Evolutionary conservation across 169 alveolate species (phyloP).

Genomic region (Ichthyophthirius multifiliis): DNA sequence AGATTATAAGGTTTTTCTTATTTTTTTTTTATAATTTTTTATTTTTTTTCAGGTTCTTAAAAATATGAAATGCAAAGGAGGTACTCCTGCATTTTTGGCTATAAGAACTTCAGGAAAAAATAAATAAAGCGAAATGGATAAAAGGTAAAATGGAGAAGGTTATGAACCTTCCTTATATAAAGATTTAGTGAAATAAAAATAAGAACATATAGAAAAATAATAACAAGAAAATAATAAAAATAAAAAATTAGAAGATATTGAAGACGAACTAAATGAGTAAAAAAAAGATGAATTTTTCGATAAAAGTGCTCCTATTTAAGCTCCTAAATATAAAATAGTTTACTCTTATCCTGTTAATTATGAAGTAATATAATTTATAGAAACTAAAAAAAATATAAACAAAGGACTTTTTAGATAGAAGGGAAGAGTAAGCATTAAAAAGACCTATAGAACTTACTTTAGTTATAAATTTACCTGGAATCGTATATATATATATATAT

Average conservation of each 20-base stretch:
- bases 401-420: slow-evolving; percentile 34
- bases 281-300: slow-evolving; percentile 50
- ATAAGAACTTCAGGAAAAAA: slow-evolving; percentile 36
- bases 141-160: slow-evolving; percentile 33
- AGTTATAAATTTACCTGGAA: slow-evolving; percentile 42
- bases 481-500: not conserved
- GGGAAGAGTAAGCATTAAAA: slow-evolving; percentile 14
- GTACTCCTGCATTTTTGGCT: slow-evolving; percentile 55
- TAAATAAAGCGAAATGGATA: slow-evolving; percentile 21
- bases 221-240: slow-evolving; percentile 7
- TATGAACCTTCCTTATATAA: slow-evolving; percentile 56
- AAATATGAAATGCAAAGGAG: slow-evolving; percentile 70
- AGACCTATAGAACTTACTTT: slow-evolving; percentile 50
- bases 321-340: slow-evolving; percentile 63
- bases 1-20: slow-evolving; percentile 46
- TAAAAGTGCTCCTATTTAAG: slow-evolving; percentile 38
- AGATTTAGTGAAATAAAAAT: slow-evolving; percentile 41
- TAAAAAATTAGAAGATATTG: slow-evolving; percentile 5
- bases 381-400: not conserved
- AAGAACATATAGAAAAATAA: slow-evolving; percentile 24
- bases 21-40: too few relatives aligned
- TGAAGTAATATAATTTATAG: slow-evolving; percentile 33
- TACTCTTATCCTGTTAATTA: slow-evolving; percentile 67
- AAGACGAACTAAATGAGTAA: slow-evolving; percentile 23
- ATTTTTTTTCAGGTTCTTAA: slow-evolving; percentile 30